These are phyloP conservation scores for Ceriops zippeliana DNA, from an alignment of 345 rosid species.

Conservation along the genomic window DNA sequence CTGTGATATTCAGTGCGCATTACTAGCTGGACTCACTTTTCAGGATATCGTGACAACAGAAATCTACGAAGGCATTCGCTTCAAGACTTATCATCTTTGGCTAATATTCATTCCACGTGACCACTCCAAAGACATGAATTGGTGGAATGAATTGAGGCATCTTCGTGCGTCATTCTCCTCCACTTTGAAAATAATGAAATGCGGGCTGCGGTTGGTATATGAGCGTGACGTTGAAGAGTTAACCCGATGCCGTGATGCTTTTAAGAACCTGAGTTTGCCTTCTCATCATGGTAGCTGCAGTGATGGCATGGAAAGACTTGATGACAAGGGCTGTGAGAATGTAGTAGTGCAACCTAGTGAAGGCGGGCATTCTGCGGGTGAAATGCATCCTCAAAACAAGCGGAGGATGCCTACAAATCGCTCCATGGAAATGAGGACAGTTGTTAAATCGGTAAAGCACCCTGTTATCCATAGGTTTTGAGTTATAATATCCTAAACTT, in stretches of 20 bases:
- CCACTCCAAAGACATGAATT: background rate
- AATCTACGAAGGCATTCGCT: background rate
- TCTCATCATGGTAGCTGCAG: background rate
- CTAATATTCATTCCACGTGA: background rate
- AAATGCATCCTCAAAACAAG: background rate
- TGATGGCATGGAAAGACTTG: background rate
- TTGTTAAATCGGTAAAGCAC: background rate
- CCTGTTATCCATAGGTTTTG: no score
- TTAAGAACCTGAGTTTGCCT: background rate
- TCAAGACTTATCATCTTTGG: background rate
- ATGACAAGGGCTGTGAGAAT: background rate
- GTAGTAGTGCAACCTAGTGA: background rate
- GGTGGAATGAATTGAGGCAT: background rate
- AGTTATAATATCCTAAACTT: no score
- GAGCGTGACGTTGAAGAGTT: background rate
- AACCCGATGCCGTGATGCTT: background rate
- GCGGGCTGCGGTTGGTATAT: background rate
- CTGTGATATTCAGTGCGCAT: no score
- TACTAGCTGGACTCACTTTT: no score
- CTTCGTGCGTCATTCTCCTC: background rate
- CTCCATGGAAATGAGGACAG: background rate
- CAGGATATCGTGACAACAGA: background rate
- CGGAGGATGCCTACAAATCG: rapidly evolving
- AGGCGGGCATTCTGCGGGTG: background rate
- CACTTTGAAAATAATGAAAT: background rate